Base-by-base conservation (phyloP, 2,329 filamentous ascomycete genomes). In the Byssoonygena ceratinophila region DNA sequence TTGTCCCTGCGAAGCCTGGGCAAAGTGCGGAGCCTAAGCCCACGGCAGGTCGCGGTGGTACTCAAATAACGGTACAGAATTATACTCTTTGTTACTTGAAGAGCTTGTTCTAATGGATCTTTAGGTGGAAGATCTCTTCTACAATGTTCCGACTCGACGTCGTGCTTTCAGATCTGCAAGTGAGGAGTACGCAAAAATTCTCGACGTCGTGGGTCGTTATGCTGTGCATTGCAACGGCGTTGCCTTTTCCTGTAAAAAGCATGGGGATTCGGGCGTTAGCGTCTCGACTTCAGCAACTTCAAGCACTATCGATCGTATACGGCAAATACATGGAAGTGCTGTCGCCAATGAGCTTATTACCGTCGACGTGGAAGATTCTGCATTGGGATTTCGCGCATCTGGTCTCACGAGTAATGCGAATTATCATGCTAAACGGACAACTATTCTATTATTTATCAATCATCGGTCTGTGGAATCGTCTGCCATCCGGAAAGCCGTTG, bases 181-280 rank as follows among this genome's bases (percentile, higher is more conserved):
- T 34, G 92, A 98, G 64, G 94, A 98, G 66, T 97, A 94, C 72
- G 89, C 94, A 63, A 98, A 97, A 71, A 96, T 98, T 53, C 82
- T 97, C 23, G 92, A 98, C 65, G 82, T 96, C 65, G 85, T 97
- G 7, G 89, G 92, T 12, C 83, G 87, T 40, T 97, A 98, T 70
- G 87, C 92, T 25, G 80, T 98, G 8, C 92, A 98, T 67, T 96
- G 91, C 65, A 74, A 80, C 51, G 83, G 85, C n/a, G 89, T 98
- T 11, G 86, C 86, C 1, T 97, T 98, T 66, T 91, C 89, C 2
- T 97, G 92, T 73, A 96, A 96, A 67, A 98, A 97, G 68, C 84
- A 92, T 59, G 91, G 91, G 52, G 92, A 97, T 61, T 81, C 87
- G 3, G 84, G 85, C 5, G 83, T 84, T 23, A 88, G 85, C 55